These are phyloP conservation scores for Smallanthus sonchifolius DNA, from an alignment of 129 eudicot species.

Conservation along the genomic window DNA sequence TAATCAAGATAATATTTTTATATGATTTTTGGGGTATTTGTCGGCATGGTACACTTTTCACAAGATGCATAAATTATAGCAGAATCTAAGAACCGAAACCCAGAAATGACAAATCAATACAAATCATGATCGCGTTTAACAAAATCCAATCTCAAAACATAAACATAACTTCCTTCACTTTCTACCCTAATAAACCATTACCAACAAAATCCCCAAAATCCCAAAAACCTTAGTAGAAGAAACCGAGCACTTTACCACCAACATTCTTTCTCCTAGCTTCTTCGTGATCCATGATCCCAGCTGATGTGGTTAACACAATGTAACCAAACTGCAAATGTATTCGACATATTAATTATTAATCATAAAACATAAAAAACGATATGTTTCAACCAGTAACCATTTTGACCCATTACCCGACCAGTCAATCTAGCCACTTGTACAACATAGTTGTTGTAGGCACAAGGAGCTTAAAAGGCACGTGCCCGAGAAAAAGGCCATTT, in stretches of 20 bases:
- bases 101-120: slow-evolving; percentile 5
- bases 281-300: slow-evolving; percentile 80
- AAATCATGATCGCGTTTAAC: slow-evolving; percentile 15
- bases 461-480: too few relatives aligned
- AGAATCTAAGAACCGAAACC: background rate
- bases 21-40: too few relatives aligned
- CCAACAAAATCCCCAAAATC: slow-evolving; percentile 5
- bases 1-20: too few relatives aligned
- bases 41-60: background rate
- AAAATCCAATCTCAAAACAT: slow-evolving; percentile 22
- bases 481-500: too few relatives aligned
- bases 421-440: background rate
- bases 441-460: too few relatives aligned
- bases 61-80: background rate
- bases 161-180: slow-evolving; percentile 15
- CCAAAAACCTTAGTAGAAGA: slow-evolving; percentile 37
- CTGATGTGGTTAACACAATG: slow-evolving; percentile 66
- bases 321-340: slow-evolving; percentile 49
- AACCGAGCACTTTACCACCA: slow-evolving; percentile 79
- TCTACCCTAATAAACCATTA: slow-evolving; percentile 19
- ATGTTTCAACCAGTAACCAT: background rate
- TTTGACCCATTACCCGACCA: background rate
- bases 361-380: background rate
- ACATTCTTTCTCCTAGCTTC: slow-evolving; percentile 67
- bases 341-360: background rate